Percentiles rank a stretch among this genome's conserved stretches.
Evolutionary conservation across 371 early-diverging fungal species (phyloP).

Genomic region (Mucor circinelloides): DNA sequence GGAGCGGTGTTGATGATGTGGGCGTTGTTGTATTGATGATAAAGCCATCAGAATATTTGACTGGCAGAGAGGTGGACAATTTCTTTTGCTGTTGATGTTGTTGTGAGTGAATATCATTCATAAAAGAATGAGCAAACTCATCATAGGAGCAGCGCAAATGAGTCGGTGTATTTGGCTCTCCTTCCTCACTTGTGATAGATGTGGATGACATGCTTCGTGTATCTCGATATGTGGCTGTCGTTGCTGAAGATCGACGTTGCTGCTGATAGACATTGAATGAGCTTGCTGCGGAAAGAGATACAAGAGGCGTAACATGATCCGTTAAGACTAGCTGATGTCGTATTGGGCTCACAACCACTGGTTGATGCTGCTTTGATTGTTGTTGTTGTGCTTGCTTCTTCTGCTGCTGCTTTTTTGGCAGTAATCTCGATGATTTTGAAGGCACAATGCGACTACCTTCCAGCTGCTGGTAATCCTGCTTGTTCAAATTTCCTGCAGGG

Average conservation of each 20-base stretch:
- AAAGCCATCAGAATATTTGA: conserved; percentile 9
- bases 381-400: not conserved
- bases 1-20: not conserved
- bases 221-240: not conserved
- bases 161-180: conserved; percentile 20
- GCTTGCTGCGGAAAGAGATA: conserved; percentile 16
- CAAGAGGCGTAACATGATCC: conserved; percentile 21
- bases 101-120: not conserved
- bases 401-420: not conserved
- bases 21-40: not conserved
- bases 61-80: conserved; percentile 5
- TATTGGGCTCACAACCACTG: conserved; percentile 17
- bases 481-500: not conserved
- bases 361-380: not conserved
- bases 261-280: conserved; percentile 4
- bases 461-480: not conserved
- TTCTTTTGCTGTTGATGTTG: not conserved
- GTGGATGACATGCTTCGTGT: conserved; percentile 3
- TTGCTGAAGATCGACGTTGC: conserved; percentile 5
- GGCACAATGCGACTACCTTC: not conserved
- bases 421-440: not conserved
- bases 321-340: conserved; percentile 22
- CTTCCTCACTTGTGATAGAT: conserved; percentile 20
- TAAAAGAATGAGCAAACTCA: conserved; percentile 4
- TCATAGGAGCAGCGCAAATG: conserved; percentile 1